Evolutionary conservation across 495 filamentous ascomycete species (phyloP).

Genomic region (Aspergillus taichungensis): DNA sequence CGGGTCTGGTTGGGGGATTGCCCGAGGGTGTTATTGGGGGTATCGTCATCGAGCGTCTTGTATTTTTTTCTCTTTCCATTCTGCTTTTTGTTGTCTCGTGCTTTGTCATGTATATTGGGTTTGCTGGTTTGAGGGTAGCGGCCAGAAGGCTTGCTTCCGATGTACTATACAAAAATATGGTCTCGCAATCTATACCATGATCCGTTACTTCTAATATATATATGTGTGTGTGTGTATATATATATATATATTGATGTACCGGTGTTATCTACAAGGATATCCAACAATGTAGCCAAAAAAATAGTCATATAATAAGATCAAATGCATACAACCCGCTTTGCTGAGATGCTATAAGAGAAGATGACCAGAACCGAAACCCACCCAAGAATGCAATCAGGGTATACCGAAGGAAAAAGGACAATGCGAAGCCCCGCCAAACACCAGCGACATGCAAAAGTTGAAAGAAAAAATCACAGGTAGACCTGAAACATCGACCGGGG

Average conservation of each 20-base stretch:
- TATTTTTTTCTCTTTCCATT: constrained; percentile 6
- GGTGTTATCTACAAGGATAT: neutral
- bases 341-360: neutral
- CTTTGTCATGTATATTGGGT: constrained; percentile 20
- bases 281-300: constrained; percentile 1
- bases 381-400: constrained; percentile 16
- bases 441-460: constrained; percentile 6
- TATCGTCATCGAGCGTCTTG: too few species aligned
- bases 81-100: neutral
- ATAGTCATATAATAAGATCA: constrained; percentile 1
- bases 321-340: too few species aligned
- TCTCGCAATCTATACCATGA: too few species aligned
- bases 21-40: neutral
- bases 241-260: too few species aligned
- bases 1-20: too few species aligned
- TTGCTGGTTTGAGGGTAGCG: too few species aligned
- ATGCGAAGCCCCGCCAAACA: constrained; percentile 8
- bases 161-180: too few species aligned
- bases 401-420: constrained; percentile 8
- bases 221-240: too few species aligned
- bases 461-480: constrained; percentile 29
- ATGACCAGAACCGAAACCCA: neutral
- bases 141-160: too few species aligned
- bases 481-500: constrained; percentile 38
- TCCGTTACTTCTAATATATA: too few species aligned